Percentiles rank a stretch among this genome's conserved stretches.
Evolutionary conservation across 441 rosid species (phyloP).

Genomic region (Populus trichocarpa): DNA sequence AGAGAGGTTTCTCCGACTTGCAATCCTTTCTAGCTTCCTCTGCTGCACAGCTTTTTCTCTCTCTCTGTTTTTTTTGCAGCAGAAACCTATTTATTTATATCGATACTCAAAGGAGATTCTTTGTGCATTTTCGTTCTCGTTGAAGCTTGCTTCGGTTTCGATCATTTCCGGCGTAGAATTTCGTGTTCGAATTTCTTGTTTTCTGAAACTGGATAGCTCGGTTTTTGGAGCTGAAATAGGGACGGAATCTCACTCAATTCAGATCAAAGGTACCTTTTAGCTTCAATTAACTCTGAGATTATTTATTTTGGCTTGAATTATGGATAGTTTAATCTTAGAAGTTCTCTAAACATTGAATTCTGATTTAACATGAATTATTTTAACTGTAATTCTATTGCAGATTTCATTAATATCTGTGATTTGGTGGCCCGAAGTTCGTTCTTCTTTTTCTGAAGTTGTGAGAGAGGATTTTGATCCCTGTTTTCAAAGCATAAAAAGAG

Average conservation of each 20-base stretch:
- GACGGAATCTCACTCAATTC: conserved; percentile 17
- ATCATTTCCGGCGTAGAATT: conserved; percentile 3
- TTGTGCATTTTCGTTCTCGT: conserved; percentile 15
- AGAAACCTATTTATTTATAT: not conserved
- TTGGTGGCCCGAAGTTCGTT: not conserved
- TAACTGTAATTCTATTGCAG: conserved; percentile 24
- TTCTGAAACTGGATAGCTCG: not conserved
- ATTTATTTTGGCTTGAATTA: conserved; percentile 27
- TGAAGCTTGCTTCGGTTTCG: not conserved
- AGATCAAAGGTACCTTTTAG: conserved; percentile 30
- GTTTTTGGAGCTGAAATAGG: conserved; percentile 12
- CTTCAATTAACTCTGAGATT: not conserved
- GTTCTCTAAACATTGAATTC: conserved; percentile 19
- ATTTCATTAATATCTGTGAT: conserved; percentile 8
- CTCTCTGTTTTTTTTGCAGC: not conserved
- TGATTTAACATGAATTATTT: not conserved
- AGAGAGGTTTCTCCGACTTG: conserved; percentile 18
- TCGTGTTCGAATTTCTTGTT: conserved; percentile 10
- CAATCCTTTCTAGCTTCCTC: conserved; percentile 19
- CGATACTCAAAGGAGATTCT: conserved; percentile 28
- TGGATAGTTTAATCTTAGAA: conserved; percentile 10
- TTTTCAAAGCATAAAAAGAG: not conserved
- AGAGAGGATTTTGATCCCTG: not conserved
- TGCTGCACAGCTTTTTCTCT: conserved; percentile 10
- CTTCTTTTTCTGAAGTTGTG: not conserved